phyloP scores from a whole-genome alignment of 1,139 yeast genomes.

The Kurtzmaniella quercitrusa region DNA sequence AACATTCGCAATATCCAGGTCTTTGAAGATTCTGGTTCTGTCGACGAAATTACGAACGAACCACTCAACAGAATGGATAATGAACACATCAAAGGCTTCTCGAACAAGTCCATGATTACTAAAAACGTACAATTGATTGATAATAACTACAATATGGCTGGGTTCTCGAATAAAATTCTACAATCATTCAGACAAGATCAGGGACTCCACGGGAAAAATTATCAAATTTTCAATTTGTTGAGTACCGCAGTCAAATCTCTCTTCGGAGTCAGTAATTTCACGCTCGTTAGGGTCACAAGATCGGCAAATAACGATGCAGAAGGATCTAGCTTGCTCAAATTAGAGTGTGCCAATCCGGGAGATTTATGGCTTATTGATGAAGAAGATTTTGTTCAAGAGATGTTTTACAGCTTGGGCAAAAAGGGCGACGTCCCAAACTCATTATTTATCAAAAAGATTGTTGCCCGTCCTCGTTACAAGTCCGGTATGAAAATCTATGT shows the following conservation, averaged over 20 bases:
- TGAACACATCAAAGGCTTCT: background rate
- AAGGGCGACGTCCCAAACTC: constrained; percentile 40
- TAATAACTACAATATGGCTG: constrained; percentile 30
- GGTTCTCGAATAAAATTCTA: constrained; percentile 33
- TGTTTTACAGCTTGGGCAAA: constrained; percentile 36
- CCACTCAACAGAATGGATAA: background rate
- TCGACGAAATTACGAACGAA: background rate
- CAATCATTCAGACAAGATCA: constrained; percentile 19
- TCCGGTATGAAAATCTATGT: constrained; percentile 47
- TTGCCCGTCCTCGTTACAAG: constrained; percentile 51
- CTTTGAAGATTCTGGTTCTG: background rate
- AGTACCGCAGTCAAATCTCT: constrained; percentile 43
- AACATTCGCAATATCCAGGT: constrained; percentile 7
- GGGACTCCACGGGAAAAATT: background rate
- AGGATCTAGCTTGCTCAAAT: constrained; percentile 46
- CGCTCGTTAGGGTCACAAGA: constrained; percentile 49
- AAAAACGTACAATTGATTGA: constrained; percentile 32
- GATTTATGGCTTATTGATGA: constrained; percentile 47
- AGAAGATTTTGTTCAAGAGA: constrained; percentile 40
- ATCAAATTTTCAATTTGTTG: constrained; percentile 41
- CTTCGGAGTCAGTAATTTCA: constrained; percentile 38
- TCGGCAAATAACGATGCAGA: constrained; percentile 50
- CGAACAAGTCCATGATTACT: constrained; percentile 9
- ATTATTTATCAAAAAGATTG: constrained; percentile 40
- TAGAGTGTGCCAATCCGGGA: constrained; percentile 55